Conservation (phyloP, 2,329 filamentous ascomycete genomes). For the Dactylonectria macrodidyma region DNA sequence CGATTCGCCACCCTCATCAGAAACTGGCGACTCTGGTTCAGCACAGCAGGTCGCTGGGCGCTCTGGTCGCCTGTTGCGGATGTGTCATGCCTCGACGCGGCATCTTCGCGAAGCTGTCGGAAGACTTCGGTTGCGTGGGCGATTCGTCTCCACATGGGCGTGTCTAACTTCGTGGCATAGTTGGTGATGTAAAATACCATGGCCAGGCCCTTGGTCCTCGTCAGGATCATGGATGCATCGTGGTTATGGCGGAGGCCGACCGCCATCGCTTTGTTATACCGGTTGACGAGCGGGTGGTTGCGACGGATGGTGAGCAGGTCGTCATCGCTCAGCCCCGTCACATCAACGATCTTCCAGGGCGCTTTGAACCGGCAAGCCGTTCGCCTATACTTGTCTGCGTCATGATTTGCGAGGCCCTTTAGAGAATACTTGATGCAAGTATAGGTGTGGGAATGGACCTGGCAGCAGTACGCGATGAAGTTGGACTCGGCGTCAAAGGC, state of each 20-base stretch:
- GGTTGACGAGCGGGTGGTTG: conserved; percentile 9
- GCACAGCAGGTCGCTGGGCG: too few relatives aligned
- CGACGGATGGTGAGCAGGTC: conserved; percentile 5
- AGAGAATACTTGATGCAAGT: conserved; percentile 21
- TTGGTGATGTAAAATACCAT: conserved; percentile 23
- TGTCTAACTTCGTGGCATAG: conserved; percentile 20
- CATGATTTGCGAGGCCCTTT: too few relatives aligned
- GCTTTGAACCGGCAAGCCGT: too few relatives aligned
- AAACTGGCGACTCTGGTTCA: too few relatives aligned
- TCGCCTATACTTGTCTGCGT: too few relatives aligned
- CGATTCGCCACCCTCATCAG: too few relatives aligned
- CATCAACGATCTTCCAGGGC: conserved; percentile 18
- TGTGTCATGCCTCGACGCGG: neutral
- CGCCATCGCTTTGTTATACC: conserved; percentile 24
- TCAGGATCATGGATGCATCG: conserved; percentile 15
- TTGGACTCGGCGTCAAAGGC: conserved; percentile 8
- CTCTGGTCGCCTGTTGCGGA: conserved; percentile 9
- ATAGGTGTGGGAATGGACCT: conserved; percentile 23
- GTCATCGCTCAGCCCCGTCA: neutral
- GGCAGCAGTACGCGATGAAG: conserved; percentile 9
- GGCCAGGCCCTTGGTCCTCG: conserved; percentile 10
- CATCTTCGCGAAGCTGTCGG: conserved; percentile 10
- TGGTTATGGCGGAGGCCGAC: conserved; percentile 26
- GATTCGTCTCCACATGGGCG: conserved; percentile 23
- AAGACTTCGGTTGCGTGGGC: conserved; percentile 8